These are phyloP conservation scores for Candida fluviatilis DNA, from an alignment of 805 yeast genomes.

Conservation along the genomic window DNA sequence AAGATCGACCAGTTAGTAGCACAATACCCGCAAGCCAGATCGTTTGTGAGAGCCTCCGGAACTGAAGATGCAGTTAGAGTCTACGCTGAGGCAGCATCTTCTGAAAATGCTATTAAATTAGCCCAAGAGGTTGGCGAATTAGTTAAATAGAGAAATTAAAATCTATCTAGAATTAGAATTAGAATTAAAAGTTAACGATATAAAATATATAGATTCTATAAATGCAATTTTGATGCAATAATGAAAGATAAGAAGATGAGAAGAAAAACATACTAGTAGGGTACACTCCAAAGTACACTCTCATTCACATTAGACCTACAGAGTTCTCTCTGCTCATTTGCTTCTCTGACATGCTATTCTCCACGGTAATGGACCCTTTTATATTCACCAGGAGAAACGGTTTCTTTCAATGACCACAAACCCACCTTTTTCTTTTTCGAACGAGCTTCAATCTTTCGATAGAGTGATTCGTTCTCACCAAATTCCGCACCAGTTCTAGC, in stretches of 20 bases:
- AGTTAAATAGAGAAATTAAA: constrained; percentile 12
- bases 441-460: constrained; percentile 52
- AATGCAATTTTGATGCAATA: no score
- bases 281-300: no score
- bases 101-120: constrained; percentile 26
- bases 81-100: constrained; percentile 77
- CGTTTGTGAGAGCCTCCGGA: constrained; percentile 95
- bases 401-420: constrained; percentile 57
- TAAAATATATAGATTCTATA: not conserved
- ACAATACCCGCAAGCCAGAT: constrained; percentile 59
- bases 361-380: constrained; percentile 42
- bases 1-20: constrained; percentile 64
- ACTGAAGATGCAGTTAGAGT: constrained; percentile 97
- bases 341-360: no score
- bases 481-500: constrained; percentile 78
- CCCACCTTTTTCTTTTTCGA: constrained; percentile 62
- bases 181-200: not conserved
- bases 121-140: constrained; percentile 24
- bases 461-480: constrained; percentile 66
- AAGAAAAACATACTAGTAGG: no score
- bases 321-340: no score
- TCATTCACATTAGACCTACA: no score
- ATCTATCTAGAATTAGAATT: not conserved
- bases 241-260: no score
- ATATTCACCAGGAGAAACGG: constrained; percentile 74